Percentiles rank a stretch among this genome's conserved stretches.
phyloP scores from a whole-genome alignment of 768 basidiomycete species.

The Rhizopogon salebrosus region DNA sequence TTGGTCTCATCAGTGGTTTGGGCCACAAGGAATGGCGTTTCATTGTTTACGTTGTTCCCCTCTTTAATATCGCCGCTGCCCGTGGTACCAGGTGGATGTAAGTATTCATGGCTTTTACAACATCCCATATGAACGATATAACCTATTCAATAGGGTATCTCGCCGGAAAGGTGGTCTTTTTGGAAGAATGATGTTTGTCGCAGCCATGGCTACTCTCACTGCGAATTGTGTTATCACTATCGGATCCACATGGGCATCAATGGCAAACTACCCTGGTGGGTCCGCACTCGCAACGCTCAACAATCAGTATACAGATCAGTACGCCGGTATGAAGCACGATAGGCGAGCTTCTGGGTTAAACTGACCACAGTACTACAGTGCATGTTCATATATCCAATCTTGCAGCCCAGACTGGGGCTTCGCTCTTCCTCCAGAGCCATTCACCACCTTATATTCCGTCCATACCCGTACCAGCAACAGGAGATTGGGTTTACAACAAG shows the following conservation, averaged over 20 bases:
- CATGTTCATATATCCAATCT: slow-evolving; percentile 82
- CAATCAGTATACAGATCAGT: slow-evolving; percentile 32
- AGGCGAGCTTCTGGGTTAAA: not conserved
- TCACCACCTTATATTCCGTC: slow-evolving; percentile 44
- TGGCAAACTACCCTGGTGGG: slow-evolving; percentile 88
- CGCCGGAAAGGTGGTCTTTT: slow-evolving; percentile 43
- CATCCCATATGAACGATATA: not conserved
- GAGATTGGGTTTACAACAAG: slow-evolving; percentile 74
- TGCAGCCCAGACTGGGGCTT: slow-evolving; percentile 86
- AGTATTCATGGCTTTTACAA: slow-evolving; percentile 19
- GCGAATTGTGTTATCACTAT: slow-evolving; percentile 50
- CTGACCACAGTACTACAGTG: slow-evolving; percentile 26
- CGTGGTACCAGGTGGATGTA: slow-evolving; percentile 61
- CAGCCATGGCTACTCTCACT: slow-evolving; percentile 41
- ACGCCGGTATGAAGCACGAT: not conserved
- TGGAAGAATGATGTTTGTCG: slow-evolving; percentile 41
- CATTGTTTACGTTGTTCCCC: slow-evolving; percentile 79
- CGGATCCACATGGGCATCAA: slow-evolving; percentile 53
- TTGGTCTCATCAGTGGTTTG: slow-evolving; percentile 64
- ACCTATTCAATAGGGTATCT: slow-evolving; percentile 32
- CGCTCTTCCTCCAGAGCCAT: slow-evolving; percentile 75
- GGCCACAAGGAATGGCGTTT: slow-evolving; percentile 99
- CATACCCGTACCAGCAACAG: slow-evolving; percentile 8
- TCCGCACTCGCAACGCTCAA: slow-evolving; percentile 64
- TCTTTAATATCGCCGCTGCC: slow-evolving; percentile 77